These are phyloP conservation scores for Mallotus nudiflorus DNA, from an alignment of 345 rosid genomes.

Conservation along the genomic window DNA sequence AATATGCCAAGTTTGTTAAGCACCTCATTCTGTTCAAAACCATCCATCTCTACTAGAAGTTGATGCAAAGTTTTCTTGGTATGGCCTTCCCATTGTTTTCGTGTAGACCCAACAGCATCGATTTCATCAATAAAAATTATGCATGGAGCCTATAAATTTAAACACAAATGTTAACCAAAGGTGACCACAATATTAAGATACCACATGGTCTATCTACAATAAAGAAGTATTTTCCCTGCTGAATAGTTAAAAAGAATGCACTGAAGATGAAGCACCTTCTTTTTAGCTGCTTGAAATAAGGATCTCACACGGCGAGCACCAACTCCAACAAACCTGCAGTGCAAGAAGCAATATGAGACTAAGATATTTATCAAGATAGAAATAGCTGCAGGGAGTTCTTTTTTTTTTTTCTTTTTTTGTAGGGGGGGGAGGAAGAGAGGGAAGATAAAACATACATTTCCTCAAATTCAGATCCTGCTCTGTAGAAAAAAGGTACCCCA, in stretches of 20 bases:
- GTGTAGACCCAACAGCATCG: slow-evolving; percentile 95
- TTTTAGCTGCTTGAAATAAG: slow-evolving; percentile 94
- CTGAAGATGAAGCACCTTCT: slow-evolving; percentile 53
- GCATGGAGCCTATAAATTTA: slow-evolving; percentile 79
- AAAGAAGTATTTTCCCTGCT: not conserved
- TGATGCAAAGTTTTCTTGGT: slow-evolving; percentile 99
- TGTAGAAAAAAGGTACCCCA: slow-evolving; percentile 96
- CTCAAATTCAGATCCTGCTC: slow-evolving; percentile 99
- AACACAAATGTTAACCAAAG: not conserved
- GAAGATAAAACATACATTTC: slow-evolving; percentile 72
- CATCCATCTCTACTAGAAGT: slow-evolving; percentile 98
- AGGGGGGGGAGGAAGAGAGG: not conserved
- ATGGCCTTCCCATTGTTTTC: slow-evolving; percentile 99
- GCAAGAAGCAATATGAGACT: slow-evolving; percentile 21
- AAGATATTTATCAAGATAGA: not conserved
- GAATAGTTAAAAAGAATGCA: not conserved
- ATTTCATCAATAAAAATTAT: slow-evolving; percentile 98
- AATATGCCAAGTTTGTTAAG: slow-evolving; percentile 4
- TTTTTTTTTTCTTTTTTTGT: too few species aligned
- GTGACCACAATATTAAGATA: not conserved
- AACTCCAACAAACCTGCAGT: slow-evolving; percentile 95
- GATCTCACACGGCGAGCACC: slow-evolving; percentile 98
- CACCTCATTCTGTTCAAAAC: slow-evolving; percentile 99
- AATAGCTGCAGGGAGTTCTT: not conserved
- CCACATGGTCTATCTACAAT: not conserved